phyloP scores from a whole-genome alignment of 345 rosid species.

The Citrus glauca region DNA sequence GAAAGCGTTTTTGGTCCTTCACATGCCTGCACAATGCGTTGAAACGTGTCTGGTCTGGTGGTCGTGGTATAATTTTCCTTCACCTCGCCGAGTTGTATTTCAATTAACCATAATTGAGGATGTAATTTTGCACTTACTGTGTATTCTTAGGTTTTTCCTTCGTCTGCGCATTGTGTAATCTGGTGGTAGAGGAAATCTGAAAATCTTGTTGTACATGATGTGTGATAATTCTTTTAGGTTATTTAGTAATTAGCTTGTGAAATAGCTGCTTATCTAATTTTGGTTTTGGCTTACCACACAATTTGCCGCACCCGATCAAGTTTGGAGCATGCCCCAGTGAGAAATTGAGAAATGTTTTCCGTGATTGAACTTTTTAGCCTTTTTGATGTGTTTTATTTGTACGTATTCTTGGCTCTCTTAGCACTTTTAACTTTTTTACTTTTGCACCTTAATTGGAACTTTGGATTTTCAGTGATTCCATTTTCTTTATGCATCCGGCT shows the following conservation, averaged over 20 bases:
- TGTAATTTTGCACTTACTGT: constrained; percentile 33
- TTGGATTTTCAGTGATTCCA: background rate
- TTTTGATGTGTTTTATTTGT: background rate
- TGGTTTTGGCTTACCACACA: constrained; percentile 14
- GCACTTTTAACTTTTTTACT: no score
- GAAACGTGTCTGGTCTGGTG: constrained; percentile 28
- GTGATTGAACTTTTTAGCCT: background rate
- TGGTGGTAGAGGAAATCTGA: constrained; percentile 37
- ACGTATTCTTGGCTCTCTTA: no score
- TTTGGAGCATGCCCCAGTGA: constrained; percentile 9
- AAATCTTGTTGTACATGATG: constrained; percentile 53
- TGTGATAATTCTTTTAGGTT: constrained; percentile 45
- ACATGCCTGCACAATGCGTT: constrained; percentile 23
- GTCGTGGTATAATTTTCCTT: constrained; percentile 16
- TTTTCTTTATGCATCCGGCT: no score
- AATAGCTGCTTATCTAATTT: constrained; percentile 28
- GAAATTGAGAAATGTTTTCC: background rate
- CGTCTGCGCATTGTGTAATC: constrained; percentile 12
- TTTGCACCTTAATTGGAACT: background rate
- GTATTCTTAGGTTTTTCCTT: constrained; percentile 25
- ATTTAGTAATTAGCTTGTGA: constrained; percentile 37
- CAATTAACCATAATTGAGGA: constrained; percentile 21
- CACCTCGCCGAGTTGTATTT: constrained; percentile 30
- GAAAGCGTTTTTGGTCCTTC: constrained; percentile 5
- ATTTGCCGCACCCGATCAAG: constrained; percentile 5